Conservation (phyloP, 164 flowering plant genomes). For the Stephania japonica region DNA sequence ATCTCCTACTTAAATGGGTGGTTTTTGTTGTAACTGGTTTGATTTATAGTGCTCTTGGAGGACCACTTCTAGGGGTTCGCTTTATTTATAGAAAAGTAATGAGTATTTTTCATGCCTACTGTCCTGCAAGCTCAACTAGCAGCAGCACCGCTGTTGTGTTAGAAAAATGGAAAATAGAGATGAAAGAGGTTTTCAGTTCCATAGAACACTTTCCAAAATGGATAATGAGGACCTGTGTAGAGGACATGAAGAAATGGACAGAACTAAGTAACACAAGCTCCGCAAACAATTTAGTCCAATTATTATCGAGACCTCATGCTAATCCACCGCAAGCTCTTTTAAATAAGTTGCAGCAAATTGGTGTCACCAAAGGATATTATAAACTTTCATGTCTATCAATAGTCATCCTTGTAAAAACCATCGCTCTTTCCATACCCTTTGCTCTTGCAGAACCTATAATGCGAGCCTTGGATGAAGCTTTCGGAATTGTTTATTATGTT, state of each 20-base stretch:
- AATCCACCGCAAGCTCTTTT: not conserved
- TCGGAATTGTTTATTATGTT: not conserved
- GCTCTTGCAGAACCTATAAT: not conserved
- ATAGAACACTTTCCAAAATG: not conserved
- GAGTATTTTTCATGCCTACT: not conserved
- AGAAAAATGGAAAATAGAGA: not conserved
- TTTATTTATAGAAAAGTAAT: too few species aligned
- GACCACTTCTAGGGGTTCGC: too few species aligned
- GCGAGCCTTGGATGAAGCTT: not conserved
- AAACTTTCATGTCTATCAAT: not conserved
- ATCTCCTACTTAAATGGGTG: not conserved
- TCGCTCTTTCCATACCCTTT: not conserved
- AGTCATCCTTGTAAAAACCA: not conserved
- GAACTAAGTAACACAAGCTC: not conserved
- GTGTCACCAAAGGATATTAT: not conserved
- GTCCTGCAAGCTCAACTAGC: not conserved
- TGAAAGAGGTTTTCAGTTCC: not conserved
- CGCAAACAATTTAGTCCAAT: not conserved
- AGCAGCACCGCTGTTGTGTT: not conserved
- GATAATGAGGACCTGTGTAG: not conserved
- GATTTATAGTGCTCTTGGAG: too few species aligned
- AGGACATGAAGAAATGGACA: constrained; percentile 10
- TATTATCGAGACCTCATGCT: not conserved
- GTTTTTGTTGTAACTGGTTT: not conserved
- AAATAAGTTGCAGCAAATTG: not conserved